Percentiles rank a stretch among this genome's conserved stretches.
Conservation (phyloP, 257 asterid species). For the Knoxia roxburghii region DNA sequence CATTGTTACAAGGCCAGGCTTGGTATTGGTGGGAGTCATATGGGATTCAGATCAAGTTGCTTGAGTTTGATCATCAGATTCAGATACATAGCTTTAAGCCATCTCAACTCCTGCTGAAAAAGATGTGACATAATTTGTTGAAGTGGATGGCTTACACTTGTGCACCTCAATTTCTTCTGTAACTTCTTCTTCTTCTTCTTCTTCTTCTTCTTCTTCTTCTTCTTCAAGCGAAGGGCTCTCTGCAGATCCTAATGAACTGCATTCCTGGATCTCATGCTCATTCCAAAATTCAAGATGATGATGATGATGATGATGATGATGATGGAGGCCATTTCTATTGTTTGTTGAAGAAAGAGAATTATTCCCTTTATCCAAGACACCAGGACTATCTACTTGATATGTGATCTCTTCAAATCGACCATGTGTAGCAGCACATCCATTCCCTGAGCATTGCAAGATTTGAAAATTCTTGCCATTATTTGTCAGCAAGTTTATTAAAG, state of each 20-base stretch:
- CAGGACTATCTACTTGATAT: conserved; percentile 28
- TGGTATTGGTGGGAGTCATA: conserved; percentile 2
- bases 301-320: conserved; percentile 27
- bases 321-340: too few species aligned
- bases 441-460: conserved; percentile 28
- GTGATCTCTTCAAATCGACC: conserved; percentile 52
- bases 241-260: conserved; percentile 31
- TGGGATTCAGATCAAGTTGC: conserved; percentile 19
- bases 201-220: conserved; percentile 21
- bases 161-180: conserved; percentile 14
- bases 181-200: conserved; percentile 16
- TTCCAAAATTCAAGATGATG: conserved; percentile 30
- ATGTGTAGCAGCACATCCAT: conserved; percentile 44
- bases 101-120: conserved; percentile 35
- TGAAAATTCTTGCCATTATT: conserved; percentile 23
- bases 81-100: conserved; percentile 36
- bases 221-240: conserved; percentile 32
- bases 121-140: conserved; percentile 16
- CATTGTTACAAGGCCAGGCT: conserved; percentile 14
- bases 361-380: conserved; percentile 14
- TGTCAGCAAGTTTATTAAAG: conserved; percentile 29
- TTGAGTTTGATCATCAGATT: conserved; percentile 23
- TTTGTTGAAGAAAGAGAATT: conserved; percentile 17
- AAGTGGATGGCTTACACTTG: conserved; percentile 6
- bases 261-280: conserved; percentile 35